phyloP scores from a whole-genome alignment of 2,329 filamentous ascomycete genomes.

The Cryphonectria radicalis region DNA sequence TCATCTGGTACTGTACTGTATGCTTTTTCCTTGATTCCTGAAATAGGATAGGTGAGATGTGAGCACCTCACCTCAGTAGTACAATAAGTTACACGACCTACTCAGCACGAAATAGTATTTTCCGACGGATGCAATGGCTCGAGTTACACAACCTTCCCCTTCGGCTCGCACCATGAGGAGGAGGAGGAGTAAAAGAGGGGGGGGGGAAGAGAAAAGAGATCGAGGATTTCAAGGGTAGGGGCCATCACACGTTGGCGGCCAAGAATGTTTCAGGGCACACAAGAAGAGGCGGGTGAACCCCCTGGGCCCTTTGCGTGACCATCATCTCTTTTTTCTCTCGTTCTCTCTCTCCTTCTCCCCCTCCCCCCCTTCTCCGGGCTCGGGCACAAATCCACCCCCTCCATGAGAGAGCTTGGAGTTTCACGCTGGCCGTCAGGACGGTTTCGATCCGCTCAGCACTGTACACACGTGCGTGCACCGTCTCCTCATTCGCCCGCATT shows the following conservation, averaged over 20 bases:
- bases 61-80: background rate
- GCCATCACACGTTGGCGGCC: background rate
- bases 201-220: background rate
- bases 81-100: background rate
- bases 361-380: background rate
- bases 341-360: background rate
- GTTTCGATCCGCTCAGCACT: constrained; percentile 2
- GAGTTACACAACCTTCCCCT: background rate
- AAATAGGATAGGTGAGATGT: background rate
- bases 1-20: background rate
- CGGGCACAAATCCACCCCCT: background rate
- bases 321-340: background rate
- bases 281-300: background rate
- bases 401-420: background rate
- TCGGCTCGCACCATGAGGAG: background rate
- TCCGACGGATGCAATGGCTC: background rate
- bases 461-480: background rate
- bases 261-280: background rate
- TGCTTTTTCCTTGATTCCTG: background rate
- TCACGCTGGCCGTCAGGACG: constrained; percentile 1
- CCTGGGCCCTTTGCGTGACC: background rate
- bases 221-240: background rate
- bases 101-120: background rate
- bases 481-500: background rate
- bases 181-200: background rate